phyloP scores from a whole-genome alignment of 345 rosid species.

The Theobroma cacao region DNA sequence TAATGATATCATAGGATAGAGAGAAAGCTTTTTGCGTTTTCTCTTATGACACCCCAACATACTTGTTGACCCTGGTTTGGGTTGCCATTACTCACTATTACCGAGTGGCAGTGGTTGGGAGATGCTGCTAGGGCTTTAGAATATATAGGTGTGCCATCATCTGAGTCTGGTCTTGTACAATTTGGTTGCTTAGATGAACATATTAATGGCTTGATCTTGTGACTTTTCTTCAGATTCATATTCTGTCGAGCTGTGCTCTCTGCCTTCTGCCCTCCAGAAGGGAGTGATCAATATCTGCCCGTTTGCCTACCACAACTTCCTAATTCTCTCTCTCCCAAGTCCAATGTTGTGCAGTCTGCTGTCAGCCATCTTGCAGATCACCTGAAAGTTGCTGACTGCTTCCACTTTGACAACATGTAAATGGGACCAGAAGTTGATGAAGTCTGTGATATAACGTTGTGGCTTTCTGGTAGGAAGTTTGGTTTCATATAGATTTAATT shows the following conservation, averaged over 20 bases:
- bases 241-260: slow-evolving; percentile 72
- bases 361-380: slow-evolving; percentile 57
- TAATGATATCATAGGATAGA: neutral
- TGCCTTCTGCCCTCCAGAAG: slow-evolving; percentile 43
- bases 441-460: slow-evolving; percentile 13
- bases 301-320: slow-evolving; percentile 86
- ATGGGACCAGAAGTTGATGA: slow-evolving; percentile 6
- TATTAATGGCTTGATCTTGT: neutral
- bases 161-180: neutral
- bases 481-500: neutral
- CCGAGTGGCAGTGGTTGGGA: neutral
- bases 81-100: neutral
- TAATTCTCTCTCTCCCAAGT: slow-evolving; percentile 45
- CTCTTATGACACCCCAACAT: neutral
- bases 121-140: neutral
- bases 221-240: slow-evolving; percentile 64
- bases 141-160: neutral
- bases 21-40: neutral
- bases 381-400: slow-evolving; percentile 55
- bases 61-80: neutral
- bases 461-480: slow-evolving; percentile 12
- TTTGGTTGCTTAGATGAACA: neutral
- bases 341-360: slow-evolving; percentile 48
- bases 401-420: slow-evolving; percentile 40
- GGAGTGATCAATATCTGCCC: slow-evolving; percentile 56